Evolutionary conservation across 345 rosid genomes (phyloP).

Genomic region (Toxicodendron radicans): DNA sequence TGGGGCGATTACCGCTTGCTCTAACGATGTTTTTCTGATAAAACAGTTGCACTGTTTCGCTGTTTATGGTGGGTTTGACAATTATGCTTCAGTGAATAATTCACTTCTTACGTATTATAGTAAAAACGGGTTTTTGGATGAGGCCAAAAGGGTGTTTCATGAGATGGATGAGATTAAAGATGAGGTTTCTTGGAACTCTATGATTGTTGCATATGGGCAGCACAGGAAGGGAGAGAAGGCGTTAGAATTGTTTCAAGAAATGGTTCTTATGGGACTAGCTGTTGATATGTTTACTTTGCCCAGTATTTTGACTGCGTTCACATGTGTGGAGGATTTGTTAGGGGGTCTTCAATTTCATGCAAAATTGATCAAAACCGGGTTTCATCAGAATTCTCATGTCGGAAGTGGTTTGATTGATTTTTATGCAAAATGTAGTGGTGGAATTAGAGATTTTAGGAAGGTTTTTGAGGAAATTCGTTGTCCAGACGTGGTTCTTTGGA

Average conservation of each 20-base stretch:
- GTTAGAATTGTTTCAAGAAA: conserved; percentile 62
- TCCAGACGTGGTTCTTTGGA: conserved; percentile 85
- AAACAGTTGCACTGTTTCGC: conserved; percentile 67
- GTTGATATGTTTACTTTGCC: conserved; percentile 83
- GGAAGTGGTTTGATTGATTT: conserved; percentile 91
- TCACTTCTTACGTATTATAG: conserved; percentile 65
- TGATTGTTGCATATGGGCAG: conserved; percentile 89
- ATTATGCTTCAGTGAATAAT: conserved; percentile 72
- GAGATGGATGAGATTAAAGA: conserved; percentile 61
- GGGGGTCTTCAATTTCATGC: conserved; percentile 86
- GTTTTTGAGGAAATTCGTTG: conserved; percentile 63
- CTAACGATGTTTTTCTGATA: conserved; percentile 44
- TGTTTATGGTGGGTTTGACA: conserved; percentile 58
- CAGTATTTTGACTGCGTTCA: conserved; percentile 74
- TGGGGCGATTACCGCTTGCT: conserved; percentile 62
- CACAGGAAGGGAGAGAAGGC: conserved; percentile 69
- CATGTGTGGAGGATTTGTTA: conserved; percentile 47
- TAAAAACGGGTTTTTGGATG: conserved; percentile 60
- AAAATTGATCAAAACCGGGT: conserved; percentile 63
- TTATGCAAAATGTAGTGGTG: conserved; percentile 72
- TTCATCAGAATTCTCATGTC: conserved; percentile 68
- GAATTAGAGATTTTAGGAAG: conserved; percentile 54
- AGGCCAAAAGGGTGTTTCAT: conserved; percentile 58
- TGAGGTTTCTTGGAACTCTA: conserved; percentile 93
- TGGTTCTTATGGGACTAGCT: conserved; percentile 50